phyloP scores from a whole-genome alignment of 2,329 filamentous ascomycete species.

The Microcyclospora tardicrescens region DNA sequence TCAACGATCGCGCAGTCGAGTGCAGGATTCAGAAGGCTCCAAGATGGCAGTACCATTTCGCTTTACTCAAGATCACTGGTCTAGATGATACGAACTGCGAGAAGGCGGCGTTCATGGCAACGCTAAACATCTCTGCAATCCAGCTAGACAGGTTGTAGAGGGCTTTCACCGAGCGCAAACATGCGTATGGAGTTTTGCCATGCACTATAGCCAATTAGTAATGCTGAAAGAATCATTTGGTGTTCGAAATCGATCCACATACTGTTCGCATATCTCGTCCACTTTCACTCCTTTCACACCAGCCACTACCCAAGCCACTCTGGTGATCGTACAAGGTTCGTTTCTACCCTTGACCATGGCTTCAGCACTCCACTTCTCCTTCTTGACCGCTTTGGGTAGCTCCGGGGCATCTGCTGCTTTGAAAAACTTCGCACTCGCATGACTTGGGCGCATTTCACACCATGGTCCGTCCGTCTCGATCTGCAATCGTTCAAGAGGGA shows the following conservation, averaged over 20 bases:
- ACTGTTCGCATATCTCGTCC: constrained; percentile 72
- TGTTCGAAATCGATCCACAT: constrained; percentile 24
- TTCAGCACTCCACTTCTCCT: constrained; percentile 84
- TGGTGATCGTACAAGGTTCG: constrained; percentile 75
- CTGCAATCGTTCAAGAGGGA: constrained; percentile 71
- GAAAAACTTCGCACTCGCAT: constrained; percentile 68
- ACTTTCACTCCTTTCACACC: constrained; percentile 67
- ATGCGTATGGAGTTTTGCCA: constrained; percentile 72
- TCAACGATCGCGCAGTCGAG: too few relatives aligned
- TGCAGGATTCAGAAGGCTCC: too few relatives aligned
- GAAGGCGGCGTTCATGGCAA: too few relatives aligned
- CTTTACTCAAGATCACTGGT: too few relatives aligned
- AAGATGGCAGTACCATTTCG: too few relatives aligned
- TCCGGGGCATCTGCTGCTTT: constrained; percentile 47
- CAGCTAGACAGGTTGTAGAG: too few relatives aligned
- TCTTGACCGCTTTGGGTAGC: constrained; percentile 77
- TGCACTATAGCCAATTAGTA: constrained; percentile 28
- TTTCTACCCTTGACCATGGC: constrained; percentile 90
- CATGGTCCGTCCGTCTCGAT: constrained; percentile 96
- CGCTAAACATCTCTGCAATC: too few relatives aligned
- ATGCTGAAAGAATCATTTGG: constrained; percentile 13
- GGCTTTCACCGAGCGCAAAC: constrained; percentile 53
- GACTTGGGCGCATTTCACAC: constrained; percentile 83
- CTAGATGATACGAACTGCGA: too few relatives aligned
- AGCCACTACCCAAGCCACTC: constrained; percentile 80